These are phyloP conservation scores for Allantophomopsis cytisporea DNA, from an alignment of 2,329 filamentous ascomycete genomes.

Conservation along the genomic window DNA sequence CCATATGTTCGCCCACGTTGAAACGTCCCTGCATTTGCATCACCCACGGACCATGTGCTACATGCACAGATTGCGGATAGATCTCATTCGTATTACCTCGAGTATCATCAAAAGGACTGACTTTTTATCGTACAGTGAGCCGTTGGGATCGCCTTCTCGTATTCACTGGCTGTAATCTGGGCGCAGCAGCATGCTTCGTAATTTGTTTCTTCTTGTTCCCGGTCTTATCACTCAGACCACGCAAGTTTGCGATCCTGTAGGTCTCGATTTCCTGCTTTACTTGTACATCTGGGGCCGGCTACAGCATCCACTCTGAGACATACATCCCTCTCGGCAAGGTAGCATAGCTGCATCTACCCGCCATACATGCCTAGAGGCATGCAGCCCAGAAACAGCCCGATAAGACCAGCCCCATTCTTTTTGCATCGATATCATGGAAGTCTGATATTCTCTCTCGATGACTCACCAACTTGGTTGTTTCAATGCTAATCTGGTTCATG, in stretches of 20 bases:
- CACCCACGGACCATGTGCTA: slow-evolving; percentile 12
- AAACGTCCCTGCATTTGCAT: slow-evolving; percentile 17
- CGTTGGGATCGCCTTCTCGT: slow-evolving; percentile 92
- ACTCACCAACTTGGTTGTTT: not conserved
- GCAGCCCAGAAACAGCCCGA: not conserved
- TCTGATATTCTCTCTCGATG: not conserved
- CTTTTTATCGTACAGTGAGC: slow-evolving; percentile 54
- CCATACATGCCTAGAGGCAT: slow-evolving; percentile 12
- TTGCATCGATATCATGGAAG: too few relatives aligned
- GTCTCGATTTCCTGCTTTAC: slow-evolving; percentile 27
- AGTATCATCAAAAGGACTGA: slow-evolving; percentile 10
- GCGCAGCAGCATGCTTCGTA: slow-evolving; percentile 82
- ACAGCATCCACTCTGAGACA: slow-evolving; percentile 6
- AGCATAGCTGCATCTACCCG: slow-evolving; percentile 22
- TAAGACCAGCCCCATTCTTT: not conserved
- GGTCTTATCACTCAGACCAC: slow-evolving; percentile 63
- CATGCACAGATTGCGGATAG: slow-evolving; percentile 5
- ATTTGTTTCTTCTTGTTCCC: slow-evolving; percentile 87
- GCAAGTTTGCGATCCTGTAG: slow-evolving; percentile 96
- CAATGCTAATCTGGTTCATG: not conserved
- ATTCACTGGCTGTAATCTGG: slow-evolving; percentile 83
- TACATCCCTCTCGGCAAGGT: slow-evolving; percentile 9
- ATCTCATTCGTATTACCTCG: slow-evolving; percentile 1
- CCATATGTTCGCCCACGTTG: slow-evolving; percentile 6
- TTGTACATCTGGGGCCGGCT: slow-evolving; percentile 3